Evolutionary conservation across 495 filamentous ascomycete species (phyloP).

Genomic region (Trypethelium eluteriae): DNA sequence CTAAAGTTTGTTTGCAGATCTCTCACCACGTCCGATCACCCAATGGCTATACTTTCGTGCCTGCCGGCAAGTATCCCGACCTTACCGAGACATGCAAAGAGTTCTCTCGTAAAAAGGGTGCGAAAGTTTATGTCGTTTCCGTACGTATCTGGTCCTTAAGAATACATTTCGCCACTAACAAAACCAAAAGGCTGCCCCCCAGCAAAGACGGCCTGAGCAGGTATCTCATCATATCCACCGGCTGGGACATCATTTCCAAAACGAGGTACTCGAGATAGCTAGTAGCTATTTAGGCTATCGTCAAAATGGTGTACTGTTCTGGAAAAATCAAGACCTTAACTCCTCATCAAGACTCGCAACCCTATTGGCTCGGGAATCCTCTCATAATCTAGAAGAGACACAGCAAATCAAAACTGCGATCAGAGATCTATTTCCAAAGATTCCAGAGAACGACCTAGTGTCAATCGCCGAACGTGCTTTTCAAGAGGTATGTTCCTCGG

Average conservation of each 20-base stretch:
- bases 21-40: slow-evolving; percentile 41
- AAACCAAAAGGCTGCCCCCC: slow-evolving; percentile 12
- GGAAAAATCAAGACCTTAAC: slow-evolving; percentile 35
- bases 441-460: slow-evolving; percentile 69
- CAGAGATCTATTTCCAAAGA: slow-evolving; percentile 76
- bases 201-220: slow-evolving; percentile 36
- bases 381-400: slow-evolving; percentile 16
- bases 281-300: slow-evolving; percentile 42
- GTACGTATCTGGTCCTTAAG: slow-evolving; percentile 43
- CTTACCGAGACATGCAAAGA: slow-evolving; percentile 75
- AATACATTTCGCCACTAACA: slow-evolving; percentile 13
- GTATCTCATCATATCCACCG: slow-evolving; percentile 64
- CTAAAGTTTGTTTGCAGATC: background rate
- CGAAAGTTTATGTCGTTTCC: slow-evolving; percentile 70
- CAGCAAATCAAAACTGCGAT: slow-evolving; percentile 63
- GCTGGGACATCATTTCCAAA: slow-evolving; percentile 71
- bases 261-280: slow-evolving; percentile 46
- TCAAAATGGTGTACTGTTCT: slow-evolving; percentile 39
- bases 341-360: slow-evolving; percentile 3
- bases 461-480: slow-evolving; percentile 76
- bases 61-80: slow-evolving; percentile 62
- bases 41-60: slow-evolving; percentile 74
- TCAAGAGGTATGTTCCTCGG: slow-evolving; percentile 53
- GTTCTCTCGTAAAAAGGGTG: slow-evolving; percentile 56
- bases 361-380: slow-evolving; percentile 10